Base-by-base conservation (phyloP, 2,329 filamentous ascomycete species). In the Colletotrichum siamense region DNA sequence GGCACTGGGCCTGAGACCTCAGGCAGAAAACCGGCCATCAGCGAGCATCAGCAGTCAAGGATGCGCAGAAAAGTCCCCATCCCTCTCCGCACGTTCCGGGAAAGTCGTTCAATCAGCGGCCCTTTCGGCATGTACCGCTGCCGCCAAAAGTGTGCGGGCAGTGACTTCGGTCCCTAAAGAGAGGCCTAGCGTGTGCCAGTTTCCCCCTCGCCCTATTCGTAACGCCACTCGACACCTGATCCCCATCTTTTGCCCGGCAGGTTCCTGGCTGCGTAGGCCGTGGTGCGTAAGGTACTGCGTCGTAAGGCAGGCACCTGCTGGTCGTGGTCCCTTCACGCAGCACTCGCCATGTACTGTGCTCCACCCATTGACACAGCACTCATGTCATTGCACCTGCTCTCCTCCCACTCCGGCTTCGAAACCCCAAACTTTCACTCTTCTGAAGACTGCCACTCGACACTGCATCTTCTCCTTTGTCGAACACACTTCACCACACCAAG, bases 141-240 rank as follows among this genome's bases (percentile, higher is more conserved):
- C 69, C 12, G 36, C 73, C 32, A 68, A 64, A 49, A 52, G n/a
- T n/a, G 3, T 30, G 57, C 15, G 16, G 57, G 30, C 10, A 1
- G 64, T 22, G 32, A 76, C 73, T 18, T 49, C 18, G 36, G 26
- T n/a, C n/a, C 32, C 57, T 34, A 15, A 34, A 39, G 36, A 4
- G 64, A 16, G 32, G 72, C 73, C 66, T 68, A 61, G 66, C 66
- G 66, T 61, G 55, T 71, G 26, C 59, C 57, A 64, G 55, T 28
- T 30, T 30, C 7, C 26, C 59, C 59, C 18, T 36, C 59, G 16
- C 69, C 39, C 64, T 57, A 36, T 62, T 64, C 39, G 62, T 73
- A 73, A 69, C 57, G 59, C 73, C 73, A 73, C 70, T 69, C 64
- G 44, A 57, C 70, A 73, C 39, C 70, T 69, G 57, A 65, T 69